Base-by-base conservation (phyloP, 2,329 filamentous ascomycete genomes). In the Niveomyces coronatus region DNA sequence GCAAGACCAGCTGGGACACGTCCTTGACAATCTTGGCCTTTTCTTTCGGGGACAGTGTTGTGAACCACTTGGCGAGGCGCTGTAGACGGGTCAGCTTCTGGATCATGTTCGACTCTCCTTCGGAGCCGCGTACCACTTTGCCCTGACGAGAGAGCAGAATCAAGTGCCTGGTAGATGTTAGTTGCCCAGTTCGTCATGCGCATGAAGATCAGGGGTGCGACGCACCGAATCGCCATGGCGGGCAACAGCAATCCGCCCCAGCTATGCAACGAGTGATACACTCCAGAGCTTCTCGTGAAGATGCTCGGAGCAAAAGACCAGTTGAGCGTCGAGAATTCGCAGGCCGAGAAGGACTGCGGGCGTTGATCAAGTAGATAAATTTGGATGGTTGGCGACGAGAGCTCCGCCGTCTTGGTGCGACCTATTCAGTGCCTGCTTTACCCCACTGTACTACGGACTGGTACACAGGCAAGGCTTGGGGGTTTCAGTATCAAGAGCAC, bases 11-110 rank as follows among this genome's bases (percentile, higher is more conserved):
- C 65, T 96, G 91, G 44, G 91, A 87, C 54, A 98, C 91, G 71
- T 98, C 91, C 66, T 98, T 98, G 74, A 98, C 89, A 59, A 98
- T 96, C 74, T 98, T 98, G 65, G 89, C 91, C 70, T 98, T 98
- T 58, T 98, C 91, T 65, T 83, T 95, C 47, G 91, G 91, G 24
- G 89, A 94, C 46, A 98, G 75, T 13, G 91, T 98, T 39, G 88
- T 94, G 67, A 98, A 98, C 91, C 91, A 98, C 70, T 98, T 98
- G 51, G 91, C 91, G 40, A 98, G 81, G 58, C 91, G 88, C 91
- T 98, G 65, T 33, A 31, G n/a, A n/a, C 10, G 28, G 39, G 35
- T 55, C 18, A 53, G 51, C 41, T 31, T 13, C 4, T 37, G n/a
- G 9, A 22, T 5, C 13, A 16, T 10, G 23, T 4, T 11, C 5